phyloP scores from a whole-genome alignment of 2,329 filamentous ascomycete species.

The Apiospora marii region DNA sequence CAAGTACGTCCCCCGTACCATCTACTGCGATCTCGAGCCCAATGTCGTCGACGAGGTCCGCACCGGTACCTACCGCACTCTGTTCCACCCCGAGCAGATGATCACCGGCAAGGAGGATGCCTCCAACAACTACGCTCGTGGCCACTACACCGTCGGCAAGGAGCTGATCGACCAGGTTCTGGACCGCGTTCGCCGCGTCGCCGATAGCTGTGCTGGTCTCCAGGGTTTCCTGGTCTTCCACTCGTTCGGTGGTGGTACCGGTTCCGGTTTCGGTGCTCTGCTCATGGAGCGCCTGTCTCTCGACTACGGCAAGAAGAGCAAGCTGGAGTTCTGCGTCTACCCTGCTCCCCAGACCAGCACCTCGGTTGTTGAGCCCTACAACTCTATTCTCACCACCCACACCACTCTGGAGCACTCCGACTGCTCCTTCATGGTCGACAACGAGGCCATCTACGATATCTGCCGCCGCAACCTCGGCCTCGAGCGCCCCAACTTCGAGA shows the following conservation, averaged over 20 bases:
- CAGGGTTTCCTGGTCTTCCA: conserved; percentile 99
- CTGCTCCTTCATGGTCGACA: conserved; percentile 99
- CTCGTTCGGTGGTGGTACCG: conserved; percentile 98
- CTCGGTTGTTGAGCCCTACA: conserved; percentile 99
- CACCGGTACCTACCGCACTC: conserved; percentile 92
- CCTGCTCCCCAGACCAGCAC: conserved; percentile 96
- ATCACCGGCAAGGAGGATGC: conserved; percentile 99
- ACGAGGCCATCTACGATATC: conserved; percentile 99
- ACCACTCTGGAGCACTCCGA: conserved; percentile 99
- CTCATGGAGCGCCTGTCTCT: conserved; percentile 99
- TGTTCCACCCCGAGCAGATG: conserved; percentile 99
- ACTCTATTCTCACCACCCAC: conserved; percentile 98
- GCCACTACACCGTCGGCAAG: conserved; percentile 99
- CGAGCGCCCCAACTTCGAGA: conserved; percentile 97
- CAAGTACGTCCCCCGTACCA: conserved; percentile 98
- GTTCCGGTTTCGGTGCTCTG: conserved; percentile 97
- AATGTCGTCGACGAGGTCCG: conserved; percentile 99
- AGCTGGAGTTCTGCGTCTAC: conserved; percentile 99
- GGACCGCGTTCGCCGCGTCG: conserved; percentile 96
- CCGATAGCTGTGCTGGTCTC: conserved; percentile 97
- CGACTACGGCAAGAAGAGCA: conserved; percentile 99
- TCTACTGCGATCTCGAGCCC: conserved; percentile 99
- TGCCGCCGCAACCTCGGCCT: conserved; percentile 97
- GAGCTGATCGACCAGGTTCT: conserved; percentile 98
- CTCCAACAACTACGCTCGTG: conserved; percentile 99